phyloP scores from a whole-genome alignment of 176 grass and related monocot genomes.

The Oryza glumipatula region DNA sequence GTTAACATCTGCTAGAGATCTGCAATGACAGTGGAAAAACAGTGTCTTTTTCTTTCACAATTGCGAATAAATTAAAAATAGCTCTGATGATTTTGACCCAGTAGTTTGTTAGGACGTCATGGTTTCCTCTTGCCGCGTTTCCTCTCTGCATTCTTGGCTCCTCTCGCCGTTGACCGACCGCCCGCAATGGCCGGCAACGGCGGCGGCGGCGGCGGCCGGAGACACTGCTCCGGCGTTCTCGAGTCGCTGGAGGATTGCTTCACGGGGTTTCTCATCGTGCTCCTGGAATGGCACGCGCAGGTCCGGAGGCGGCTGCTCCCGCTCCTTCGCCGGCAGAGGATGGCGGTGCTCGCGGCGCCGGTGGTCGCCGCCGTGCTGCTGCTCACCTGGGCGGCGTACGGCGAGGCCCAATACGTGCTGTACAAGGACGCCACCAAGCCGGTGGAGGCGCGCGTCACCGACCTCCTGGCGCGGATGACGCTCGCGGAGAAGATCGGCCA shows the following conservation, averaged over 20 bases:
- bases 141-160: not conserved
- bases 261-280: slow-evolving; percentile 37
- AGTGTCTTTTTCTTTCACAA: not conserved
- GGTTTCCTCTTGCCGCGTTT: slow-evolving; percentile 24
- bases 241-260: slow-evolving; percentile 35
- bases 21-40: not conserved
- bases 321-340: slow-evolving; percentile 58
- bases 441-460: slow-evolving; percentile 58
- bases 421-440: slow-evolving; percentile 69
- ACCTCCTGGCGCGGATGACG: slow-evolving; percentile 74
- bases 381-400: slow-evolving; percentile 51
- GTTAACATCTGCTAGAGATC: not conserved
- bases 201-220: not conserved
- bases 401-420: slow-evolving; percentile 47
- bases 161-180: not conserved
- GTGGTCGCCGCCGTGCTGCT: slow-evolving; percentile 51
- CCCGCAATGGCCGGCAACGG: not conserved
- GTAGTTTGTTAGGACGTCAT: slow-evolving; percentile 8
- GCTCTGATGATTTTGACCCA: slow-evolving; percentile 1
- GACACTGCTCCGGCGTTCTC: slow-evolving; percentile 32
- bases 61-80: not conserved
- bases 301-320: slow-evolving; percentile 38
- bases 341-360: slow-evolving; percentile 57
- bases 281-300: slow-evolving; percentile 52
- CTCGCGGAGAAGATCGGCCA: slow-evolving; percentile 93